Conservation (phyloP, 805 yeast genomes). For the Pichia deserticola region DNA sequence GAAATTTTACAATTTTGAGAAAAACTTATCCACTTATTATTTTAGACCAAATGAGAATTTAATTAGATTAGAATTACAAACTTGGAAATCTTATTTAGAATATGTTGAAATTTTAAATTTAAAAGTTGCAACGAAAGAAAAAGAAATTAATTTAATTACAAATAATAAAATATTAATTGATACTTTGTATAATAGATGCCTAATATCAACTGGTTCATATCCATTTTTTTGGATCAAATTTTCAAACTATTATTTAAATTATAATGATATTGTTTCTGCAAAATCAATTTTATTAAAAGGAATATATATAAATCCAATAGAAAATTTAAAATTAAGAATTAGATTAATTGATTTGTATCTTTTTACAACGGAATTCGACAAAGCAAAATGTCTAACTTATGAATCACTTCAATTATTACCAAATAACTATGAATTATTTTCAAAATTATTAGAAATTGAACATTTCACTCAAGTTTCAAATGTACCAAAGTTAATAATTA, state of each 20-base stretch:
- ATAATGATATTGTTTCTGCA: constrained; percentile 29
- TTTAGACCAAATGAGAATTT: constrained; percentile 30
- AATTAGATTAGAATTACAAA: constrained; percentile 39
- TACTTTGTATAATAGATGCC: constrained; percentile 41
- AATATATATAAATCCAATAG: constrained; percentile 20
- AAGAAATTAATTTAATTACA: constrained; percentile 13
- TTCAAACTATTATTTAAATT: constrained; percentile 34
- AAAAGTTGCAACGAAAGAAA: constrained; percentile 16
- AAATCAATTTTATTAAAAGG: constrained; percentile 33
- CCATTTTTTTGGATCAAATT: constrained; percentile 44
- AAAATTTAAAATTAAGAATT: constrained; percentile 28
- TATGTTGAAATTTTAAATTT: constrained; percentile 37
- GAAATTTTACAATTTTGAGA: constrained; percentile 45
- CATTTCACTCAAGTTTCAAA: constrained; percentile 20
- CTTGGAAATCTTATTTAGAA: constrained; percentile 54
- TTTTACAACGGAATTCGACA: constrained; percentile 27
- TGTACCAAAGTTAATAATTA: background rate
- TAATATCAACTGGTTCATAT: constrained; percentile 39
- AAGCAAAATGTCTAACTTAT: constrained; percentile 31
- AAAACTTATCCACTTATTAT: constrained; percentile 31
- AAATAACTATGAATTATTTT: constrained; percentile 31
- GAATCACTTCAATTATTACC: constrained; percentile 24
- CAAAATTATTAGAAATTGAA: constrained; percentile 39
- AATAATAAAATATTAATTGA: constrained; percentile 21
- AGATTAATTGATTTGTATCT: constrained; percentile 40